Percentiles rank a stretch among this genome's conserved stretches.
Conservation (phyloP, 2,329 filamentous ascomycete species). For the Diaporthe citrichinensis region DNA sequence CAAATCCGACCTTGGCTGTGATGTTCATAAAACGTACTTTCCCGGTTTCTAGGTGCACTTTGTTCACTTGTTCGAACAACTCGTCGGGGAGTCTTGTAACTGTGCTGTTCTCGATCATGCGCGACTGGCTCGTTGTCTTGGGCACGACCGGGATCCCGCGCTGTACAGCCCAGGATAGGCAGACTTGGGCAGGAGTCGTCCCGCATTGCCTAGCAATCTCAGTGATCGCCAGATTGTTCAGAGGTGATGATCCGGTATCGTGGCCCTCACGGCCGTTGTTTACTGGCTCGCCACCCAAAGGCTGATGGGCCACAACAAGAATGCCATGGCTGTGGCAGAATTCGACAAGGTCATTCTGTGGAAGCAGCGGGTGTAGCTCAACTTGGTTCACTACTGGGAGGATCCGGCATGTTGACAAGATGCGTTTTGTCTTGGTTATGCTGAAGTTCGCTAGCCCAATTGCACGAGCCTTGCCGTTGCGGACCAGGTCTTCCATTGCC, state of each 20-base stretch:
- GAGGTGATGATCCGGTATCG: neutral
- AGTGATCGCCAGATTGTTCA: slow-evolving; percentile 44
- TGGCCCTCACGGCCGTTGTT: neutral
- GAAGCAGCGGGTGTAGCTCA: slow-evolving; percentile 79
- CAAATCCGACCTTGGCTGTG: neutral
- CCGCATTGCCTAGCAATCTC: slow-evolving; percentile 45
- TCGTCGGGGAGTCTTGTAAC: neutral
- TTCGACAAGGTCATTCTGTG: neutral
- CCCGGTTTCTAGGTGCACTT: neutral
- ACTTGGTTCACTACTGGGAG: slow-evolving; percentile 80
- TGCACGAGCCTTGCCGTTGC: slow-evolving; percentile 70
- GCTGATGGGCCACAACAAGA: slow-evolving; percentile 67
- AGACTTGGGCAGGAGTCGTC: slow-evolving; percentile 18
- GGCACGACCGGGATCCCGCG: slow-evolving; percentile 19
- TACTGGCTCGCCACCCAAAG: slow-evolving; percentile 56
- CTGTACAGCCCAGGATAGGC: slow-evolving; percentile 26
- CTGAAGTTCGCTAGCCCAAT: slow-evolving; percentile 83
- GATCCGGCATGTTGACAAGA: slow-evolving; percentile 69
- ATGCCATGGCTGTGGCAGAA: slow-evolving; percentile 54
- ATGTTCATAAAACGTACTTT: neutral
- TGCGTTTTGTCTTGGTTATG: slow-evolving; percentile 62
- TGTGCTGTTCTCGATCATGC: slow-evolving; percentile 29
- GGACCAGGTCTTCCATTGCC: slow-evolving; percentile 58
- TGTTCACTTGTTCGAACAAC: neutral
- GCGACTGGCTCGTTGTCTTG: slow-evolving; percentile 17